phyloP scores from a whole-genome alignment of 208 protist species.

The Angomonas ambiguus region DNA sequence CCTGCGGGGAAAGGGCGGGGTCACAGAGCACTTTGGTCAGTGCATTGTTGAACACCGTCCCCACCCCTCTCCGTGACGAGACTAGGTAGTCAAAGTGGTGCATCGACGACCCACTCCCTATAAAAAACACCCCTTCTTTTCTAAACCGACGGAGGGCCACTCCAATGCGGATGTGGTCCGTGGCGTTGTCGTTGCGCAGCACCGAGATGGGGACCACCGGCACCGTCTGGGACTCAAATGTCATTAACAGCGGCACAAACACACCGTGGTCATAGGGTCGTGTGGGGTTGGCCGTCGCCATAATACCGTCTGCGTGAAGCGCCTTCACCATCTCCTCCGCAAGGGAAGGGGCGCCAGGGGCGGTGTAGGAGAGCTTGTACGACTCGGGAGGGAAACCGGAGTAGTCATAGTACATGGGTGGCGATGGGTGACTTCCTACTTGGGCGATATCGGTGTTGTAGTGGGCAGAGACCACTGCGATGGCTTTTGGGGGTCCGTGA shows the following conservation, averaged over 20 bases:
- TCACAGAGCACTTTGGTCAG: constrained; percentile 31
- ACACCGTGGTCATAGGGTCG: constrained; percentile 83
- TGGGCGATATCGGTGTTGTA: constrained; percentile 49
- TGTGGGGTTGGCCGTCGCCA: constrained; percentile 26
- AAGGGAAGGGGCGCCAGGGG: constrained; percentile 33
- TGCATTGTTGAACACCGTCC: constrained; percentile 51
- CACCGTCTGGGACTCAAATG: constrained; percentile 83
- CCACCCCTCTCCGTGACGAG: constrained; percentile 12
- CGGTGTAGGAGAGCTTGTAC: constrained; percentile 74
- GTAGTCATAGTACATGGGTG: constrained; percentile 85
- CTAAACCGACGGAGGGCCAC: constrained; percentile 55
- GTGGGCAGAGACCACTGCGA: constrained; percentile 83
- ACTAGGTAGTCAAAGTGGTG: constrained; percentile 71
- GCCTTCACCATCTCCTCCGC: constrained; percentile 29
- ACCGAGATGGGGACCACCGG: constrained; percentile 86
- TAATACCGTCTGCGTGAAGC: constrained; percentile 26
- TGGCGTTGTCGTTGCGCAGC: constrained; percentile 35
- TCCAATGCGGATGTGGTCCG: constrained; percentile 71
- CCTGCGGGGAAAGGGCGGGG: constrained; percentile 15
- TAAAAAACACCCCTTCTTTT: constrained; percentile 69
- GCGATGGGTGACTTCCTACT: constrained; percentile 26
- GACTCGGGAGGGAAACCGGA: constrained; percentile 70
- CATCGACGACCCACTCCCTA: constrained; percentile 74
- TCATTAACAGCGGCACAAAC: constrained; percentile 73
- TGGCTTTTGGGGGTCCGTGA: constrained; percentile 44